Evolutionary conservation across 768 basidiomycete species (phyloP).

Genomic region (Mycena vulgaris): DNA sequence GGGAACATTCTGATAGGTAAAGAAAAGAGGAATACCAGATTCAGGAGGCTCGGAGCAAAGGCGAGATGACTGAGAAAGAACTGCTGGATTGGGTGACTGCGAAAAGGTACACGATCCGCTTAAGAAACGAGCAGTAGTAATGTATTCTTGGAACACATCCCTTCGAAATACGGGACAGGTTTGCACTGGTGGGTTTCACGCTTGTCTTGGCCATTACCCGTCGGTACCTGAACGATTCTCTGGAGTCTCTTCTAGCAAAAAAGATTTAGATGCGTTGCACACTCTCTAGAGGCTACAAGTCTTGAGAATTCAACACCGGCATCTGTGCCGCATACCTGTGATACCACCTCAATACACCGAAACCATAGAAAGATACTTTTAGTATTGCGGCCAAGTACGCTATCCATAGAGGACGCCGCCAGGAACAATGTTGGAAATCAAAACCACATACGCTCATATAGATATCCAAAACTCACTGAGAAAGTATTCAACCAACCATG

Average conservation of each 20-base stretch:
- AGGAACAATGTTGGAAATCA: constrained; percentile 8
- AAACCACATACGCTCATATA: constrained; percentile 15
- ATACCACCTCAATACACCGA: constrained; percentile 3
- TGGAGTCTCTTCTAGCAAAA: constrained; percentile 1
- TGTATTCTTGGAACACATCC: constrained; percentile 2
- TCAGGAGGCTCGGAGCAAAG: neutral
- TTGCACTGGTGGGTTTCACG: no score
- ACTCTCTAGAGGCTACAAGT: neutral
- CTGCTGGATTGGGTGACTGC: neutral
- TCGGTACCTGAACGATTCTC: neutral
- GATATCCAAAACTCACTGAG: constrained; percentile 9
- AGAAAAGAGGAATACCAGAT: constrained; percentile 4
- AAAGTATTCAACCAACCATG: constrained; percentile 21
- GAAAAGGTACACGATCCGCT: neutral
- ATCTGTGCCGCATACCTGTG: neutral
- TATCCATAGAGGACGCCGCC: constrained; percentile 4
- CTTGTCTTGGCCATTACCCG: constrained; percentile 2
- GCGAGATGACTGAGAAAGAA: neutral
- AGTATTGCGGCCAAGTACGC: constrained; percentile 14
- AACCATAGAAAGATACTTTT: constrained; percentile 15
- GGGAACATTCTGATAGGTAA: neutral
- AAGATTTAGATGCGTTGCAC: no score
- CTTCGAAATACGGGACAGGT: neutral
- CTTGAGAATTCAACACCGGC: no score
- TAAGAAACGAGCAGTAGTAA: no score